phyloP scores from a whole-genome alignment of 805 yeast genomes.

The Ogataea sp. region DNA sequence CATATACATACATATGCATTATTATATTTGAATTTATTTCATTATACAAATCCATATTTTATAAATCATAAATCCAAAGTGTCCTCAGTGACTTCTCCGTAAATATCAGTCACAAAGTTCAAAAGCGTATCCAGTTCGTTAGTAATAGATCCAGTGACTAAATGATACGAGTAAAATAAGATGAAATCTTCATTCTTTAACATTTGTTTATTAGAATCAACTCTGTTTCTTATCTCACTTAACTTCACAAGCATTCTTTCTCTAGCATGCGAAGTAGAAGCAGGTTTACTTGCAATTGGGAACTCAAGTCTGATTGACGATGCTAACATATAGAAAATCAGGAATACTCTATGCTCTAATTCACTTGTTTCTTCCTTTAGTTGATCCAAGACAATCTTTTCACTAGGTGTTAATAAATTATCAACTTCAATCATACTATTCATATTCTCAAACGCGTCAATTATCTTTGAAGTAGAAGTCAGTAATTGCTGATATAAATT shows the following conservation, averaged over 20 bases:
- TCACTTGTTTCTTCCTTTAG: constrained; percentile 56
- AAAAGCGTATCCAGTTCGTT: constrained; percentile 57
- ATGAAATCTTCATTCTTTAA: constrained; percentile 68
- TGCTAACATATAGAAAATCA: constrained; percentile 72
- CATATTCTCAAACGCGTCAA: constrained; percentile 72
- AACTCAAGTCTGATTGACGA: constrained; percentile 69
- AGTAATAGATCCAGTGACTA: constrained; percentile 62
- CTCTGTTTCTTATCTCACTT: constrained; percentile 43
- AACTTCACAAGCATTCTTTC: constrained; percentile 61
- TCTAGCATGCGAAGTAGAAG: constrained; percentile 68
- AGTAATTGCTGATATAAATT: constrained; percentile 43
- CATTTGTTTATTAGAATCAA: constrained; percentile 19
- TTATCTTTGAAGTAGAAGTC: constrained; percentile 49
- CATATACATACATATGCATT: no score
- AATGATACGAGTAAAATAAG: constrained; percentile 62
- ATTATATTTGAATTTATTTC: no score
- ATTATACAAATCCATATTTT: background rate
- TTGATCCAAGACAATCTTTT: constrained; percentile 45
- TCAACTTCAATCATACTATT: constrained; percentile 61
- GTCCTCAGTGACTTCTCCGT: constrained; percentile 62
- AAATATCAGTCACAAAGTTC: constrained; percentile 44
- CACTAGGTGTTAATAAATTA: constrained; percentile 42
- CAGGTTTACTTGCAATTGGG: constrained; percentile 72
- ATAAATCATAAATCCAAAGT: constrained; percentile 38
- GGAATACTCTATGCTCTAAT: constrained; percentile 61